A percentile compares a stretch with the other conserved stretches of the same genome.
These are phyloP conservation scores for Termitomyces sp. DNA, from an alignment of 768 basidiomycete species.

Conservation along the genomic window DNA sequence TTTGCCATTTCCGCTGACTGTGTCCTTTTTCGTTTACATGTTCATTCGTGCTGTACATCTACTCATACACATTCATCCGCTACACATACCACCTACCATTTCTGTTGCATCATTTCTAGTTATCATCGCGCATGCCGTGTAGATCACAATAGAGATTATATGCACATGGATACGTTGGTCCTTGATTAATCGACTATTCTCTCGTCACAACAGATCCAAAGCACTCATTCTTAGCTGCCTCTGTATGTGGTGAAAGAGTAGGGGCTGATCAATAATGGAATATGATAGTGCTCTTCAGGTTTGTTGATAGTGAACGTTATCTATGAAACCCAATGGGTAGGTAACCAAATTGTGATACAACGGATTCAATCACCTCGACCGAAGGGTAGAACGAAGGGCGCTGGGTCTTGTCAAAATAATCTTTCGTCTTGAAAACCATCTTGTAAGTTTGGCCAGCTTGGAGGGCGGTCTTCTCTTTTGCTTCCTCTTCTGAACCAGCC, in stretches of 20 bases:
- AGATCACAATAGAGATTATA: slow-evolving; percentile 33
- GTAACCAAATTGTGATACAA: background rate
- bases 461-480: slow-evolving; percentile 43
- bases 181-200: slow-evolving; percentile 18
- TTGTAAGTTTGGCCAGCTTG: slow-evolving; percentile 69
- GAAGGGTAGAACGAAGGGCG: slow-evolving; percentile 84
- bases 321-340: slow-evolving; percentile 35
- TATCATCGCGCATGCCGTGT: slow-evolving; percentile 24
- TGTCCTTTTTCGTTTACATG: slow-evolving; percentile 26
- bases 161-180: slow-evolving; percentile 23
- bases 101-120: slow-evolving; percentile 22
- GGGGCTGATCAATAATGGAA: slow-evolving; percentile 89
- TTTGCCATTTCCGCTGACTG: slow-evolving; percentile 15
- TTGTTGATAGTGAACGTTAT: slow-evolving; percentile 75
- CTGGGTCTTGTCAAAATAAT: slow-evolving; percentile 69
- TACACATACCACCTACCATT: slow-evolving; percentile 28
- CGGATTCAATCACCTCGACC: slow-evolving; percentile 59
- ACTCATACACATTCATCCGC: slow-evolving; percentile 31
- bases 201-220: slow-evolving; percentile 1
- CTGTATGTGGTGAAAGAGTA: slow-evolving; percentile 91
- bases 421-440: slow-evolving; percentile 79
- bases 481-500: slow-evolving; percentile 42
- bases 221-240: slow-evolving; percentile 59
- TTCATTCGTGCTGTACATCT: slow-evolving; percentile 29
- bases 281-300: slow-evolving; percentile 83